Base-by-base conservation (phyloP, 2,329 filamentous ascomycete species). In the Sclerotinia subarctica region DNA sequence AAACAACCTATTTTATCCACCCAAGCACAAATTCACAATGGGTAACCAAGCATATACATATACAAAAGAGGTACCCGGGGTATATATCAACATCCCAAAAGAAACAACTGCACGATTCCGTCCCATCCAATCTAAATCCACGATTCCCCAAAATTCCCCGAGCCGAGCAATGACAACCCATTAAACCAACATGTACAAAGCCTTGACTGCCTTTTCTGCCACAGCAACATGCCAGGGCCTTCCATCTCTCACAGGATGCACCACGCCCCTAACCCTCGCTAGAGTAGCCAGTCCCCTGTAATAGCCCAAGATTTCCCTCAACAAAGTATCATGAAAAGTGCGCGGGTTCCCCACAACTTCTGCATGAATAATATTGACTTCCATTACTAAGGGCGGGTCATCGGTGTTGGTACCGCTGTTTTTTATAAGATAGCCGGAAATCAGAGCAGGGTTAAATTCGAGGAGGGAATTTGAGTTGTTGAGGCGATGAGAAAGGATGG, bases 181-280 rank as follows among this genome's bases (percentile, higher is more conserved):
- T 73, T 59, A 92, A 83, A 90, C 85, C 74, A 89, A 78, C 74
- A 86, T 80, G 77, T 88, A 87, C 75, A 94, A 78, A 26, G 85
- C 88, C 76, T 86, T 82, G 5, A 88, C 87, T 2, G 86, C 90
- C 78, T 89, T 90, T 78, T 90, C 85, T 2, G 88, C 90, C 24
- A 86, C 89, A 17, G 87, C 89, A 69, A 94, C 81, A 81, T 94
- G 92, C 90, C 91, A 92, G 24, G 92, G 92, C 73, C 90, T 80
- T n/a, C 88, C 83, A 74, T 88, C 87, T 60, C 80, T 82, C 66
- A 87, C 81, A 69, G 82, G 78, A 74, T 87, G 84, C 74, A 88
- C 81, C 74, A 89, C 80, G 0, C 87, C 90, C 69, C 89, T 85
- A 29, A 88, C 85, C 71, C 87, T 84, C 1, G 90, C 90, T 73